Evolutionary conservation across 1,284 basidiomycete species (phyloP), one percentile per base, ranked within the genome.

Genomic region (Trichosporon inkin): DNA sequence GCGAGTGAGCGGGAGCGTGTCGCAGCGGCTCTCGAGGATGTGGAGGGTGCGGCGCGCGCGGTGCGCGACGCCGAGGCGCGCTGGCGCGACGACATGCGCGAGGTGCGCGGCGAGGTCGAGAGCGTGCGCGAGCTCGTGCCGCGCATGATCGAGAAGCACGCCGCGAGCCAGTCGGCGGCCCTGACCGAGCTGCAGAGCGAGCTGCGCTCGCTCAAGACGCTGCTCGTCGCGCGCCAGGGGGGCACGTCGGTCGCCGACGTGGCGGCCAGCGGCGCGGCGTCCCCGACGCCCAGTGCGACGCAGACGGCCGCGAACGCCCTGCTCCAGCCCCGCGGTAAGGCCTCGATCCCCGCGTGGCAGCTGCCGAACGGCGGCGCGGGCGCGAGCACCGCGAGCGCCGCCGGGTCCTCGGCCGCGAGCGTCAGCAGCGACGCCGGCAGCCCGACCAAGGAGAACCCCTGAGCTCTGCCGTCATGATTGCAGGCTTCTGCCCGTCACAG

Each of bases 111-210:
- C 32, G 95, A 99, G 76, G 84, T 99, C 51, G 90, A 90, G 67
- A 89, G 86, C 61, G 64, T 66, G 36, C 58, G 62, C 40, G 91
- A 94, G 63, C 88, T 94, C 84, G 80, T 99, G 11, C 92, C 93
- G 4, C 91, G 89, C 90, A 89, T 98, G 88, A 88, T 98, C 62
- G 91, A 96, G 63, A 94, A 92, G 80, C 91, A 90, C 73, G 89
- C 92, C 71, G 88, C 92, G 61, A 83, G 83, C 32, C 89, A 93
- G 74, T 83, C 84, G 16, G 85, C 89, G 65, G 73, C 76, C 6
- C 71, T 83, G 16, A 75, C 80, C 63, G 76, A 82, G 37, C 82
- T 99, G 16, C 94, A 98, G 72, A 87, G 91, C 68, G 95, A 99
- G 75, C 84, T 99, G 68, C 93, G 94, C 74, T 96, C 92, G 0